These are phyloP conservation scores for Plasmopara muralis DNA, from an alignment of 352 stramenopile species.

Conservation along the genomic window DNA sequence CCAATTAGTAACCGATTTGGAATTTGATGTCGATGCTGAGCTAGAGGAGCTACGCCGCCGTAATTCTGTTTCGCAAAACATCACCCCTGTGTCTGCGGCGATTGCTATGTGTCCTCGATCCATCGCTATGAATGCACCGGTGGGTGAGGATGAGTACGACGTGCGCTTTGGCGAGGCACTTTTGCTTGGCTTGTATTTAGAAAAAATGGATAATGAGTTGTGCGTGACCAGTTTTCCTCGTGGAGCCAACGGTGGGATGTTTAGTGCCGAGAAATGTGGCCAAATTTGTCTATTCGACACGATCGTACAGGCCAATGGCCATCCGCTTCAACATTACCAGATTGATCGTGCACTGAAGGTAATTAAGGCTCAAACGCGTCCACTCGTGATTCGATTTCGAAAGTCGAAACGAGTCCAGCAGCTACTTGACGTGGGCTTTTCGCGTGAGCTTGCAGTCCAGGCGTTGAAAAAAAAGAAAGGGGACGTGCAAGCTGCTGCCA, in stretches of 20 bases:
- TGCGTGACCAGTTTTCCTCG: conserved; percentile 76
- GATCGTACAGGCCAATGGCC: conserved; percentile 70
- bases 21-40: conserved; percentile 46
- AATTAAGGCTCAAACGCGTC: conserved; percentile 74
- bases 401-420: conserved; percentile 55
- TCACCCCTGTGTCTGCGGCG: conserved; percentile 60
- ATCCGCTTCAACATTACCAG: conserved; percentile 76
- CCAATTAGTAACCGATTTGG: conserved; percentile 35
- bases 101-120: conserved; percentile 78
- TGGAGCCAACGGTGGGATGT: conserved; percentile 49
- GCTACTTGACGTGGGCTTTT: conserved; percentile 76
- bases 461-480: conserved; percentile 46
- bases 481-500: conserved; percentile 56
- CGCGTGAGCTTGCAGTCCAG: conserved; percentile 35
- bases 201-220: conserved; percentile 66
- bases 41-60: conserved; percentile 42
- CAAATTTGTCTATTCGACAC: conserved; percentile 68
- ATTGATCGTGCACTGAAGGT: conserved; percentile 79
- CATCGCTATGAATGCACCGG: conserved; percentile 57
- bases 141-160: conserved; percentile 62
- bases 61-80: conserved; percentile 59
- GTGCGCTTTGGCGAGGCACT: conserved; percentile 66
- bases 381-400: conserved; percentile 72
- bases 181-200: conserved; percentile 73
- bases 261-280: conserved; percentile 71